A percentile compares a stretch with the other conserved stretches of the same genome.
phyloP scores from a whole-genome alignment of 805 yeast species.

The Lipomyces kockii region DNA sequence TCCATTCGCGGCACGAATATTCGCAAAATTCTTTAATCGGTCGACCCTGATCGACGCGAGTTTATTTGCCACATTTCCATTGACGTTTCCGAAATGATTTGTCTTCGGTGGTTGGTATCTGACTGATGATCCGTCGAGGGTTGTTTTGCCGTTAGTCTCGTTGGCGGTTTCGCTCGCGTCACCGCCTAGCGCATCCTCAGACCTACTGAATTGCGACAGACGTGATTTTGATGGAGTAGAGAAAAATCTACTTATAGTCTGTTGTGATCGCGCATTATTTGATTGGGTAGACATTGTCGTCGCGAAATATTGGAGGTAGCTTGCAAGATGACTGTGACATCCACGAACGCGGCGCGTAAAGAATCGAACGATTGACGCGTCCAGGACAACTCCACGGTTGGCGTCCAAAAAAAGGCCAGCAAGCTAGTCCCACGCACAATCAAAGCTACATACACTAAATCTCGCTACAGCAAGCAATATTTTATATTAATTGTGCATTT shows the following conservation, averaged over 20 bases:
- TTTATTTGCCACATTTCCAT: conserved; percentile 1
- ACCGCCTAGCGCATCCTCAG: not conserved
- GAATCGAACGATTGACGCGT: too few species aligned
- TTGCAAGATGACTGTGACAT: too few species aligned
- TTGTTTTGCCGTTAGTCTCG: not conserved
- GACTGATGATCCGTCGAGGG: not conserved
- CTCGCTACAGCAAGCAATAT: not conserved
- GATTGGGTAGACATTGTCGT: not conserved
- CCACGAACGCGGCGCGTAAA: too few species aligned
- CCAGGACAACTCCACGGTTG: too few species aligned
- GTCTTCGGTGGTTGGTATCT: not conserved
- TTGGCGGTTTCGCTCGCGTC: not conserved
- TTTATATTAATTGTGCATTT: not conserved
- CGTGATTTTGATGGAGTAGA: not conserved
- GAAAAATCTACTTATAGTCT: not conserved
- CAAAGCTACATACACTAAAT: too few species aligned
- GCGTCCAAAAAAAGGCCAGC: too few species aligned
- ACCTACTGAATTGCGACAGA: not conserved
- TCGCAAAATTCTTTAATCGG: not conserved
- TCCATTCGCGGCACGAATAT: not conserved
- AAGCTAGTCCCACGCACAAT: too few species aligned
- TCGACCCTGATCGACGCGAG: not conserved
- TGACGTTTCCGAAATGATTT: not conserved
- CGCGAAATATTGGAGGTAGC: not conserved
- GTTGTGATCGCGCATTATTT: not conserved